Evolutionary conservation across 108 stramenopile genomes (phyloP).

Genomic region (Cyclotella choctawhatcheeana): DNA sequence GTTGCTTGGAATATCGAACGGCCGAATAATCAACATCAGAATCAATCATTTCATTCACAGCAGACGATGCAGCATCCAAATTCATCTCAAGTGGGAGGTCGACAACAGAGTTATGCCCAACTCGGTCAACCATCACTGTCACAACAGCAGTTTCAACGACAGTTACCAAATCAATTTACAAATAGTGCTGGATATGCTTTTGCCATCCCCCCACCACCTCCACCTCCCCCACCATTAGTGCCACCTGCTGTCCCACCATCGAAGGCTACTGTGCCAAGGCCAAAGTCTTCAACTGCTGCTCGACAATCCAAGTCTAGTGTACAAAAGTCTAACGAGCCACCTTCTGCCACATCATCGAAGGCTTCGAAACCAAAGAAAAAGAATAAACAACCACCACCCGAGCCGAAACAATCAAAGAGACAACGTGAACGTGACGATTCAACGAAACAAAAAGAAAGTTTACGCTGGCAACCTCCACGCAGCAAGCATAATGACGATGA

Average conservation of each 20-base stretch:
- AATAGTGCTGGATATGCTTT: background rate
- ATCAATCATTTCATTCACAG: background rate
- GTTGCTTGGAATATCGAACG: slow-evolving; percentile 9
- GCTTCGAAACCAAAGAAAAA: background rate
- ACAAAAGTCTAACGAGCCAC: too few species aligned
- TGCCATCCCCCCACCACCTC: slow-evolving; percentile 9
- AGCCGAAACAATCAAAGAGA: background rate
- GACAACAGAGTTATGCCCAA: background rate
- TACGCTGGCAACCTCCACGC: slow-evolving; percentile 5
- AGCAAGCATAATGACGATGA: background rate
- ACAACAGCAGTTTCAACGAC: background rate
- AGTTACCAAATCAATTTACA: too few species aligned
- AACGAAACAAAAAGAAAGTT: background rate
- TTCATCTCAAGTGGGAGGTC: too few species aligned
- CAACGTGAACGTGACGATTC: background rate
- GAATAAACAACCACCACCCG: background rate
- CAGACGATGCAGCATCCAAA: background rate
- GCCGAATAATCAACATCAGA: background rate
- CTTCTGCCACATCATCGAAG: background rate
- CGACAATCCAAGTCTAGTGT: too few species aligned
- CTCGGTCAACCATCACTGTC: background rate
- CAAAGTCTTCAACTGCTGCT: too few species aligned
- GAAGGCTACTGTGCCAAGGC: too few species aligned
- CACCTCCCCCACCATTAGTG: slow-evolving; percentile 19
- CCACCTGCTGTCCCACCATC: background rate